Conservation (phyloP, 108 stramenopile species). For the Nitzschia palea region DNA sequence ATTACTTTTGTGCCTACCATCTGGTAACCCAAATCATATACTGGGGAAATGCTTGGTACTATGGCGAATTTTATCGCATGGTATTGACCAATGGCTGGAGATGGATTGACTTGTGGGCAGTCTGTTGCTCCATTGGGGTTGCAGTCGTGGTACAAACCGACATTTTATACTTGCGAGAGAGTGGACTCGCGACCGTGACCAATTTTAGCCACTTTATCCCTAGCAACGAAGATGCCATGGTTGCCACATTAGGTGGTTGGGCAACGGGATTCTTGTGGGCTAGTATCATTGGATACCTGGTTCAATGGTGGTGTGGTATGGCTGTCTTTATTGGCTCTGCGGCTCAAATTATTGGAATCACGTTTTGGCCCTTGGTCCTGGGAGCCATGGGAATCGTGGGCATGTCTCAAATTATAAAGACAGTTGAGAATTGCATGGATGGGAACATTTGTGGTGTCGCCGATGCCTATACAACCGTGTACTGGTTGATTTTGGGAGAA, state of each 20-base stretch:
- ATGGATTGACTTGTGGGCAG: constrained; percentile 37
- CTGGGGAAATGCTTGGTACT: constrained; percentile 18
- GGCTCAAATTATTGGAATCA: constrained; percentile 12
- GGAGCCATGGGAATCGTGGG: constrained; percentile 29
- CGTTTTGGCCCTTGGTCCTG: constrained; percentile 41
- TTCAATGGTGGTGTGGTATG: constrained; percentile 44
- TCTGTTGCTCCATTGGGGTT: constrained; percentile 24
- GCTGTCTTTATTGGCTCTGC: constrained; percentile 42
- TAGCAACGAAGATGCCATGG: neutral
- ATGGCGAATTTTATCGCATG: constrained; percentile 29
- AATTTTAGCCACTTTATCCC: neutral
- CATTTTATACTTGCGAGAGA: neutral
- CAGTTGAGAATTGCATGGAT: constrained; percentile 29
- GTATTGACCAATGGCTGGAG: constrained; percentile 27
- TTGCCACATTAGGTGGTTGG: constrained; percentile 23
- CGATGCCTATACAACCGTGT: constrained; percentile 36
- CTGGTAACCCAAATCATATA: constrained; percentile 28
- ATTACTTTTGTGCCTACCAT: constrained; percentile 14
- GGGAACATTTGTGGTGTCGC: constrained; percentile 35
- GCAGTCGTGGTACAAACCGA: constrained; percentile 28
- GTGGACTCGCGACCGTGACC: neutral
- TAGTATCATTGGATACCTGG: constrained; percentile 38
- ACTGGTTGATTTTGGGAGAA: constrained; percentile 36
- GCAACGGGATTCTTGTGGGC: constrained; percentile 42
- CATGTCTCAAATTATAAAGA: constrained; percentile 42